Conservation (phyloP, 345 rosid species). For the Mercurialis annua region DNA sequence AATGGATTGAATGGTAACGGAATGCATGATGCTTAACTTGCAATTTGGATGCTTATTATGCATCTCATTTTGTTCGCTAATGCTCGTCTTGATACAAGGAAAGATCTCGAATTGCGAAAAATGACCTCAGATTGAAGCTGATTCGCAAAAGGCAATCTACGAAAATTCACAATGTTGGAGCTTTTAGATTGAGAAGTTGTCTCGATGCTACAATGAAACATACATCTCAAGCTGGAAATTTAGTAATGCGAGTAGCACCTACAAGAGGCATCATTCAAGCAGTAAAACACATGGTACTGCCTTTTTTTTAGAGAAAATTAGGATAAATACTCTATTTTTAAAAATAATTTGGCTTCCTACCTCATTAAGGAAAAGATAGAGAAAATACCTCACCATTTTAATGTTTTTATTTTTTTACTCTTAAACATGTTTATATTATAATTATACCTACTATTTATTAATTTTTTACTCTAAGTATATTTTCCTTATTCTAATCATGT, state of each 20-base stretch:
- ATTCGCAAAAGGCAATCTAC: slow-evolving; percentile 27
- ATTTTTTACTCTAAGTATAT: too few relatives aligned
- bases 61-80: slow-evolving; percentile 16
- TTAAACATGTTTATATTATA: too few relatives aligned
- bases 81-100: slow-evolving; percentile 15
- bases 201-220: slow-evolving; percentile 8
- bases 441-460: too few relatives aligned
- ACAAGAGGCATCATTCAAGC: slow-evolving; percentile 20
- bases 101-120: slow-evolving; percentile 29
- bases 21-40: not conserved
- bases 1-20: slow-evolving; percentile 18
- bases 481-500: too few relatives aligned
- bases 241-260: slow-evolving; percentile 14
- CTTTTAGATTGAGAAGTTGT: slow-evolving; percentile 12
- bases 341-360: too few relatives aligned
- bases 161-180: slow-evolving; percentile 12
- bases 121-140: slow-evolving; percentile 44
- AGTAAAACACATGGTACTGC: slow-evolving; percentile 34
- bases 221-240: slow-evolving; percentile 9
- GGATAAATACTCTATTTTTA: too few relatives aligned
- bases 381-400: too few relatives aligned
- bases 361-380: too few relatives aligned
- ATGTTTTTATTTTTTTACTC: too few relatives aligned
- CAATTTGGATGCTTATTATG: not conserved
- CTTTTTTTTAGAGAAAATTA: too few relatives aligned